Percentiles rank a stretch among this genome's conserved stretches.
Evolutionary conservation across 2,329 filamentous ascomycete species (phyloP).

Genomic region (Pseudogymnoascus sp.): DNA sequence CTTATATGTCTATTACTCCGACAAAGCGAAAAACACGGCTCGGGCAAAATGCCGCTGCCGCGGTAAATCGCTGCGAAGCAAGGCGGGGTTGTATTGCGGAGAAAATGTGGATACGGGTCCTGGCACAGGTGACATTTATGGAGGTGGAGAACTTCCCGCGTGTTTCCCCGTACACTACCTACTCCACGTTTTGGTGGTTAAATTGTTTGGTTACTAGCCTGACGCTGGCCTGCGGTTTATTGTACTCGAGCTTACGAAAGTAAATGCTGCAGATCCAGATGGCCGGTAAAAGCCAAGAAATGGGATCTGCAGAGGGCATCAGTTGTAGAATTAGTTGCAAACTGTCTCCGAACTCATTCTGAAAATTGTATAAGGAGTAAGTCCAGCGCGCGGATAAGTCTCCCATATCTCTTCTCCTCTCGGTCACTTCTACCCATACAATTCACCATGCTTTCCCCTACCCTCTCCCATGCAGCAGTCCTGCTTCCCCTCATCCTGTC

Average conservation of each 20-base stretch:
- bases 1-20: conserved; percentile 4
- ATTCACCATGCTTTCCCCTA: neutral
- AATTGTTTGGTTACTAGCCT: neutral
- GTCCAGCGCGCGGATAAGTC: neutral
- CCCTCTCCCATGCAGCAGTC: neutral
- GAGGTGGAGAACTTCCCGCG: neutral
- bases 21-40: neutral
- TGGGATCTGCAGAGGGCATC: neutral
- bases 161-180: neutral
- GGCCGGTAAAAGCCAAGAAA: neutral
- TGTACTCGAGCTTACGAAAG: neutral
- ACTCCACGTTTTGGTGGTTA: neutral
- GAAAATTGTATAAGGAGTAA: neutral
- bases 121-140: neutral
- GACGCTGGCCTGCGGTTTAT: neutral
- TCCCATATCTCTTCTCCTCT: neutral
- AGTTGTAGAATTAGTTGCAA: neutral
- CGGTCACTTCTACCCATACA: neutral
- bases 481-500: conserved; percentile 1
- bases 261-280: neutral
- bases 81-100: neutral
- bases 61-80: neutral
- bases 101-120: neutral
- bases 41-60: neutral
- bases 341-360: neutral